These are phyloP conservation scores for Umbelopsis isabellina DNA, from an alignment of 192 early-diverging fungal species.

Conservation along the genomic window DNA sequence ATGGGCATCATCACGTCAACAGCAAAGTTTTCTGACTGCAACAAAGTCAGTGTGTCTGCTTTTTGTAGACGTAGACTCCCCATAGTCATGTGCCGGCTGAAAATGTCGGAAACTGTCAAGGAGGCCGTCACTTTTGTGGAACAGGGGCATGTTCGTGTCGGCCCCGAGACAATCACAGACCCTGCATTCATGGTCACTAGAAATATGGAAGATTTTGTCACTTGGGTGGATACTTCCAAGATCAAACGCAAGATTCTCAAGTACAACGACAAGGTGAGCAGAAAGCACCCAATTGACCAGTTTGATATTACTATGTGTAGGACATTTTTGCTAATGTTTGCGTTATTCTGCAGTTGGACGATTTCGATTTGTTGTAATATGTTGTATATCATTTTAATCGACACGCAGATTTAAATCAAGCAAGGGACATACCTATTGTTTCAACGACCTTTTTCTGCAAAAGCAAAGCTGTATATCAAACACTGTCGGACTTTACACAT, in stretches of 20 bases:
- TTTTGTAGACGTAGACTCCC: conserved; percentile 89
- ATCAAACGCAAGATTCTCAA: conserved; percentile 97
- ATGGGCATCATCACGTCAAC: conserved; percentile 84
- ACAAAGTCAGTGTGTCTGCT: conserved; percentile 83
- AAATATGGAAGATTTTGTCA: conserved; percentile 95
- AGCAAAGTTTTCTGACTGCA: conserved; percentile 74
- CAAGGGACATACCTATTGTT: not conserved
- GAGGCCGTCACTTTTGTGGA: conserved; percentile 90
- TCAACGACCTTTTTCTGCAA: not conserved
- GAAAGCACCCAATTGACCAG: not conserved
- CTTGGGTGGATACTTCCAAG: conserved; percentile 97
- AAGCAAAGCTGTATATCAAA: no score
- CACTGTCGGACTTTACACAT: no score
- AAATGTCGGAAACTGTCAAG: conserved; percentile 94
- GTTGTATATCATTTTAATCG: not conserved
- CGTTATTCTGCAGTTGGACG: conserved; percentile 66
- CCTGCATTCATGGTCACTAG: conserved; percentile 86
- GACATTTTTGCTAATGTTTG: not conserved
- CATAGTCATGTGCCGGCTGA: conserved; percentile 91
- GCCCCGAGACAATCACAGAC: conserved; percentile 88
- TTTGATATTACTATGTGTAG: not conserved
- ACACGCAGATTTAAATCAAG: not conserved
- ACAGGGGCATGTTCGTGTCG: conserved; percentile 94
- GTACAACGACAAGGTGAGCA: conserved; percentile 80
- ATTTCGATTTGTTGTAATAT: conserved; percentile 82